Percentiles rank a stretch among this genome's conserved stretches.
Conservation (phyloP, 257 asterid species). For the Ocimum tenuiflorum region DNA sequence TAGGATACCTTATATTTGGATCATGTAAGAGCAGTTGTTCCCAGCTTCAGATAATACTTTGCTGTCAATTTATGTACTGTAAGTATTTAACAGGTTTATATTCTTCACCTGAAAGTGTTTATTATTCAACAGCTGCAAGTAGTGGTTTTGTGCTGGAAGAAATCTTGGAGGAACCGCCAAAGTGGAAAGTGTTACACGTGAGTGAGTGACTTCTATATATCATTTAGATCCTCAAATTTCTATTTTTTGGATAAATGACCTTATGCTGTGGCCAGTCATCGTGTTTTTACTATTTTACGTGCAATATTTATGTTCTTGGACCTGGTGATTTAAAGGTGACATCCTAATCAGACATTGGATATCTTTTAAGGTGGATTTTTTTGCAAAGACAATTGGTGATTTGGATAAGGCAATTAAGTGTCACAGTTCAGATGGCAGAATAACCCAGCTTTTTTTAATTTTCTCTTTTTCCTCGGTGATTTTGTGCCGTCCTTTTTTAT, state of each 20-base stretch:
- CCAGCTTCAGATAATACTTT: not conserved
- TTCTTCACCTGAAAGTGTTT: constrained; percentile 29
- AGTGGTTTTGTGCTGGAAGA: constrained; percentile 60
- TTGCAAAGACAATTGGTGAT: not conserved
- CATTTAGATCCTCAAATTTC: constrained; percentile 19
- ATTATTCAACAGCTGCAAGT: constrained; percentile 44
- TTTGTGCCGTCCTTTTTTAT: too few relatives aligned
- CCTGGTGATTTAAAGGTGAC: constrained; percentile 7
- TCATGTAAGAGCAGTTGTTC: too few relatives aligned
- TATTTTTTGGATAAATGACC: constrained; percentile 1
- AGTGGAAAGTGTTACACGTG: constrained; percentile 99
- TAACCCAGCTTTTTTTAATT: too few relatives aligned
- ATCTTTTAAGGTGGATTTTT: not conserved
- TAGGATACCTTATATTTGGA: constrained; percentile 6
- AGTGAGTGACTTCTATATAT: constrained; percentile 65
- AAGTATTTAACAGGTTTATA: constrained; percentile 12
- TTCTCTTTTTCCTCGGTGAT: too few relatives aligned
- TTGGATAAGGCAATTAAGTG: not conserved
- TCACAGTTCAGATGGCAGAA: not conserved
- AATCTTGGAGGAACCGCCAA: constrained; percentile 86
- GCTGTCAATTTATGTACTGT: constrained; percentile 4
- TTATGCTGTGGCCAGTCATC: not conserved
- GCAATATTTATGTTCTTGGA: not conserved
- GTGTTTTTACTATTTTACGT: not conserved
- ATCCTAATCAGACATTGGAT: not conserved